Percentiles rank a stretch among this genome's conserved stretches.
Evolutionary conservation across 2,329 filamentous ascomycete species (phyloP).

Genomic region (Diplodia intermedia): DNA sequence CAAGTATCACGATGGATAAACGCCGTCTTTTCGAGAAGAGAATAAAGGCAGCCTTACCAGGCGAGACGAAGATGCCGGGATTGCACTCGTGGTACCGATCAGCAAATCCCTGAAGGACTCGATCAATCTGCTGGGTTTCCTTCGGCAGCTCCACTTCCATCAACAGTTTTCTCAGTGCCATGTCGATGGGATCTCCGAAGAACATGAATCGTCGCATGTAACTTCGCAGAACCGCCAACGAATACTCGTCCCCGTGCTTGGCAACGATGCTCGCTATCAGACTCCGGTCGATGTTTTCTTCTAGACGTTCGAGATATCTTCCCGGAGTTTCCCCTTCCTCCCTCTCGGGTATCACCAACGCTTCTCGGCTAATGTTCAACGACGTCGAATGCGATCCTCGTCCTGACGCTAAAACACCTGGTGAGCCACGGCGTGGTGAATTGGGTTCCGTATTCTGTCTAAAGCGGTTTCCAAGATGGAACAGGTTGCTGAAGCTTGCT

Average conservation of each 20-base stretch:
- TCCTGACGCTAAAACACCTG: constrained; percentile 65
- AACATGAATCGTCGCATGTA: constrained; percentile 96
- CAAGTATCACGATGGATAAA: neutral
- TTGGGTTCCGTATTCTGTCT: constrained; percentile 80
- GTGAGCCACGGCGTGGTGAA: constrained; percentile 66
- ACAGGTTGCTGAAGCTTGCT: constrained; percentile 90
- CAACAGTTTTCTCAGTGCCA: constrained; percentile 92
- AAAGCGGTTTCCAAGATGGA: constrained; percentile 76
- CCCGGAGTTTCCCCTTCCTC: constrained; percentile 89
- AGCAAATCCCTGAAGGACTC: constrained; percentile 90
- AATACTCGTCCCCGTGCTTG: constrained; percentile 85
- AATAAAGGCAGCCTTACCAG: constrained; percentile 55
- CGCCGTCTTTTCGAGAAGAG: neutral
- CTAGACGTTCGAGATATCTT: constrained; percentile 83
- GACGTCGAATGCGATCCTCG: constrained; percentile 84
- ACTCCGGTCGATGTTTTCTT: constrained; percentile 79
- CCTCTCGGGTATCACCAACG: constrained; percentile 73
- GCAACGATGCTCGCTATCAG: constrained; percentile 85
- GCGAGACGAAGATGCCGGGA: constrained; percentile 87
- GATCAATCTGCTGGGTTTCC: constrained; percentile 97
- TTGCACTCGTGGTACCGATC: constrained; percentile 99
- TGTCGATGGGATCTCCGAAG: constrained; percentile 96
- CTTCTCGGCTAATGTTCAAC: constrained; percentile 76
- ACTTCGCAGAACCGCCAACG: constrained; percentile 81
- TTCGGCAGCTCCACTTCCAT: constrained; percentile 97